Evolutionary conservation across 352 stramenopile species (phyloP), one percentile per base, ranked within the genome.

Genomic region (Ophiocytium majus): DNA sequence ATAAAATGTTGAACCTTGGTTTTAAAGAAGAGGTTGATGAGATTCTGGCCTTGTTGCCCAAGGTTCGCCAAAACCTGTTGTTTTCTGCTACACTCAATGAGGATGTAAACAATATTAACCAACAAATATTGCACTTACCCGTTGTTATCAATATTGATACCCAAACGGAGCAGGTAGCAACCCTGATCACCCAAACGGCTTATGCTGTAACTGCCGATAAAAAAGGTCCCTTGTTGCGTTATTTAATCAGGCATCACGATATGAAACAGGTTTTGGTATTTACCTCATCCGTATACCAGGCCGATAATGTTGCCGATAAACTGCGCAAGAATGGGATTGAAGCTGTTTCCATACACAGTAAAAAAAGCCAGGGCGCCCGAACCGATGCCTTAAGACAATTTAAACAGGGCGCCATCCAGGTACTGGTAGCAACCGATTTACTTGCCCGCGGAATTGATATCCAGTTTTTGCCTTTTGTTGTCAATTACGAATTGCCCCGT

Each of bases 391-490:
- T 96, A 5, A 92, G 94, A 64, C 84, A 93, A 85, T 96, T 96
- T 86, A 95, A 95, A 86, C 92, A 88, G 71, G 92, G 92, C 71
- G 89, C 93, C 76, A 92, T 98, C 64, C 92, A 93, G 82, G 92
- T 98, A 63, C 87, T 98, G 50, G 93, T 98, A 79, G 95, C 95
- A 1, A 98, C 94, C 10, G 95, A 98, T 89, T 91, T 98, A 64
- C 94, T 94, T 10, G 95, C 95, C n/a, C 93, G 95, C 83, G 95
- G 95, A 1, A 91, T 98, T 31, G 96, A 98, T 89, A 95, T 95
- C 79, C 92, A 91, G 9, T 92, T 88, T 79, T 92, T 96, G 74
- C 92, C 95, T 86, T 94, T 94, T 84, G 93, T 96, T 10, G 83
- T 96, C 75, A 96, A 96, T 89, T 95, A 95, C 89, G 94, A 92